Evolutionary conservation across 345 rosid species (phyloP), one percentile per base, ranked within the genome.

Genomic region (Theobroma cacao): DNA sequence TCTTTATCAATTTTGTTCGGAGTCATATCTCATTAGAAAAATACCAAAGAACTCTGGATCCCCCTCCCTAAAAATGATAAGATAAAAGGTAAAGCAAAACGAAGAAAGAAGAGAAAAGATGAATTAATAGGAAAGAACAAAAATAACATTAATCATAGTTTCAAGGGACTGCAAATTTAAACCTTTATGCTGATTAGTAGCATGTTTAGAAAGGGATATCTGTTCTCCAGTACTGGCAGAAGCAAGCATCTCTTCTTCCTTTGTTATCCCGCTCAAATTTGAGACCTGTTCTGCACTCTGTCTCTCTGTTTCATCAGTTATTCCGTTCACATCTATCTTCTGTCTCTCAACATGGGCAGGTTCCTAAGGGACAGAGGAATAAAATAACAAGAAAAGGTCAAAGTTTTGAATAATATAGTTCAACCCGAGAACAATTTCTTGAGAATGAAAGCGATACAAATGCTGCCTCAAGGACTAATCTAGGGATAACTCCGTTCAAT

Each of bases 331-430:
- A 47, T 33, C 80, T 53, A 72, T 73, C 66, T 78, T 84, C 80
- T 79, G 88, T 67, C 80, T 82, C 87, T 85, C 72, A n/a, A 72
- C 68, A 61, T 18, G 74, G 43, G 75, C 75, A 24, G 84, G 80
- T 41, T 78, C 78, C 93, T 90, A 45, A n/a, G 59, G 55, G 38
- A 76, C 65, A 72, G 22, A 67, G 52, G 50, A 36, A 78, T 64
- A 73, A 20, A 78, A 15, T 24, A 53, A 55, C 43, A 22, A 43
- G 36, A 71, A 61, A 74, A 30, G 18, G 70, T 63, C 48, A 58
- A 69, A 28, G 53, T 15, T 36, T 66, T 20, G 40, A 22, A 40
- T 15, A 71, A 55, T 15, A 61, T 20, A 22, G 59, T 34, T 48
- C 14, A n/a, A n/a, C 26, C 3, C 18, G 41, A 20, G 11, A 61